Conservation (phyloP, 2,329 filamentous ascomycete species). For the Penicillium sp. region DNA sequence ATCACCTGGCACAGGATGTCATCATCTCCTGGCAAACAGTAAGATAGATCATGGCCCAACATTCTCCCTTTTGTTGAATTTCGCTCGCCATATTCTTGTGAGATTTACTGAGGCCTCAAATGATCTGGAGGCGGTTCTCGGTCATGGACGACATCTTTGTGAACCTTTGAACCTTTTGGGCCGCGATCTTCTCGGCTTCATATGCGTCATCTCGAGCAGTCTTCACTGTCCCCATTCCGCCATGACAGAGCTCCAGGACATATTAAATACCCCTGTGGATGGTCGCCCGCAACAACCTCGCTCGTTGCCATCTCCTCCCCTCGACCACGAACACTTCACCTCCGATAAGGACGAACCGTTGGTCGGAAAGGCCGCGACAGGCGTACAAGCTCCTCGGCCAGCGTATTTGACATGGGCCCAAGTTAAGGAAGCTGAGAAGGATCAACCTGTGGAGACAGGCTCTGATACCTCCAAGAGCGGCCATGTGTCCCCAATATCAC, state of each 20-base stretch:
- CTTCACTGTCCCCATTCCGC: neutral
- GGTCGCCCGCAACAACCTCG: neutral
- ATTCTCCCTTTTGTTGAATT: conserved; percentile 2
- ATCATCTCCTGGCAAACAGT: conserved; percentile 17
- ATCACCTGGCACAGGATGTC: conserved; percentile 23
- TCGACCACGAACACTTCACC: neutral
- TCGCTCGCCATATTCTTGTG: neutral
- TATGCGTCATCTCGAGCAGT: neutral
- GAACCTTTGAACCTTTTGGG: conserved; percentile 3
- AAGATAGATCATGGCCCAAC: conserved; percentile 7
- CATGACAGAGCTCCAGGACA: conserved; percentile 9
- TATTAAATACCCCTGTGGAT: conserved; percentile 1
- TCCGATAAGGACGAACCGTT: conserved; percentile 5
- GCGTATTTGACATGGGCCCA: conserved; percentile 15
- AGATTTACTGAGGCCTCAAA: conserved; percentile 1
- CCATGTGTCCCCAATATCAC: conserved; percentile 17
- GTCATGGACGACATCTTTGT: conserved; percentile 17
- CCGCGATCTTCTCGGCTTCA: conserved; percentile 10
- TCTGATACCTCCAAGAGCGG: conserved; percentile 6
- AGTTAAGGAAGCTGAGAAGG: conserved; percentile 6
- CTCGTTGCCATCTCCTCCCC: conserved; percentile 2
- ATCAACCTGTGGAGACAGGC: conserved; percentile 5
- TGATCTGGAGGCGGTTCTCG: conserved; percentile 1
- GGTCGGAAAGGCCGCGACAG: conserved; percentile 5
- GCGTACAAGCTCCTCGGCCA: conserved; percentile 17